phyloP scores from a whole-genome alignment of 352 stramenopile species.

The Blastocystis sp. region DNA sequence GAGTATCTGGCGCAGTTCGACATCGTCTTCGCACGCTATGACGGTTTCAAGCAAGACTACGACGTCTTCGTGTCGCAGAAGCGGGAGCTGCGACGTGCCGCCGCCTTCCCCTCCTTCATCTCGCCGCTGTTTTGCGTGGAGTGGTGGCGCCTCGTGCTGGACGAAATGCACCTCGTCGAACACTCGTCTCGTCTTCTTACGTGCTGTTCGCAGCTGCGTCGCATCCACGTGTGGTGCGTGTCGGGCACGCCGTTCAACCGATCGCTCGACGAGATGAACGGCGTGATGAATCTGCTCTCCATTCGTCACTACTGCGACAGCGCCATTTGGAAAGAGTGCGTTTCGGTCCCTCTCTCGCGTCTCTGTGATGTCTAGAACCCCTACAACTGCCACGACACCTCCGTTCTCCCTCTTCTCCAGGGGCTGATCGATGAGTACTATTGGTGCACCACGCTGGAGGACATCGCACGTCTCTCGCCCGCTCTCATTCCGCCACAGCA shows the following conservation, averaged over 20 bases:
- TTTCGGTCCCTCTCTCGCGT: neutral
- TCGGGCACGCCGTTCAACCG: conserved; percentile 65
- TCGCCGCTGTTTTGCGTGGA: conserved; percentile 43
- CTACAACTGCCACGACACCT: neutral
- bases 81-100: neutral
- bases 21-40: conserved; percentile 49
- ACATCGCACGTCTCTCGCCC: conserved; percentile 29
- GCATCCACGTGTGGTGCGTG: conserved; percentile 39
- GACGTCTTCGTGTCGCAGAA: neutral
- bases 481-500: conserved; percentile 37
- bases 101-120: neutral
- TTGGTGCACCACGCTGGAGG: conserved; percentile 47
- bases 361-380: conserved; percentile 21
- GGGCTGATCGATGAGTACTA: conserved; percentile 50
- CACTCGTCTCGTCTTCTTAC: neutral
- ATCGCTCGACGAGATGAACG: conserved; percentile 13
- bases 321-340: conserved; percentile 9
- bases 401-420: neutral
- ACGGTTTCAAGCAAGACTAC: conserved; percentile 39
- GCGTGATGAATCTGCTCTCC: neutral
- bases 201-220: neutral
- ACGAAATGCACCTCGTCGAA: conserved; percentile 62
- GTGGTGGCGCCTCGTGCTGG: conserved; percentile 64
- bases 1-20: conserved; percentile 60
- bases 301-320: neutral